Conservation (phyloP, 163 green algal species). For the Chlamydomonas reinhardtii region DNA sequence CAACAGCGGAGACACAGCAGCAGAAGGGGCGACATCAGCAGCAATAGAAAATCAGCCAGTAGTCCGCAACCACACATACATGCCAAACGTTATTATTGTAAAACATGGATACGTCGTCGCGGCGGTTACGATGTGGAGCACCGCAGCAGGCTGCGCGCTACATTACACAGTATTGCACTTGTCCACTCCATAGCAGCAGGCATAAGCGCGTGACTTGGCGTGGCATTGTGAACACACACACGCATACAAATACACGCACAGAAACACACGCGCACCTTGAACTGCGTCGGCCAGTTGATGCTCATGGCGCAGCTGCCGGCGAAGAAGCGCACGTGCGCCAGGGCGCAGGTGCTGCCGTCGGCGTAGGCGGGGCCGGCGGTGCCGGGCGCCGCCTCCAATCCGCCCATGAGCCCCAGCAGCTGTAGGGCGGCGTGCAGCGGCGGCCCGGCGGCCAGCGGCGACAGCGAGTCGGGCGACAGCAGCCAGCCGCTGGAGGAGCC, state of each 20-base stretch:
- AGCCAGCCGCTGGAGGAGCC: conserved; percentile 27
- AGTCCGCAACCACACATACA: too few species aligned
- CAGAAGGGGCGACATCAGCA: background rate
- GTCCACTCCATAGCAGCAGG: too few species aligned
- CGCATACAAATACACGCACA: too few species aligned
- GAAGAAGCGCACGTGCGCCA: conserved; percentile 5
- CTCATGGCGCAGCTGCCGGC: conserved; percentile 26
- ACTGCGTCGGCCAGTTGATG: conserved; percentile 22
- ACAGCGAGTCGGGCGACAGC: background rate
- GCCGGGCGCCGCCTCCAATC: background rate
- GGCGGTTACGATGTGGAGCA: too few species aligned
- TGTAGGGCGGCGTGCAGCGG: conserved; percentile 7
- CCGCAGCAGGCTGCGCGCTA: too few species aligned
- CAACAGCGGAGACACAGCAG: too few species aligned
- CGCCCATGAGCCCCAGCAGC: background rate
- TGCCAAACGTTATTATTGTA: too few species aligned
- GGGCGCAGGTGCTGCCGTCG: background rate
- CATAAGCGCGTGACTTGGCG: too few species aligned
- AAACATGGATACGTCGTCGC: too few species aligned
- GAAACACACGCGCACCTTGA: conserved; percentile 28
- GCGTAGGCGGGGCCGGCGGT: background rate
- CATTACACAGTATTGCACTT: too few species aligned
- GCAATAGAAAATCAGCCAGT: too few species aligned
- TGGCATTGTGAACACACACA: too few species aligned
- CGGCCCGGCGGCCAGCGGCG: conserved; percentile 5